Percentiles rank a stretch among this genome's conserved stretches.
Conservation (phyloP, 2,329 filamentous ascomycete genomes). For the Chaetomium strumarium region DNA sequence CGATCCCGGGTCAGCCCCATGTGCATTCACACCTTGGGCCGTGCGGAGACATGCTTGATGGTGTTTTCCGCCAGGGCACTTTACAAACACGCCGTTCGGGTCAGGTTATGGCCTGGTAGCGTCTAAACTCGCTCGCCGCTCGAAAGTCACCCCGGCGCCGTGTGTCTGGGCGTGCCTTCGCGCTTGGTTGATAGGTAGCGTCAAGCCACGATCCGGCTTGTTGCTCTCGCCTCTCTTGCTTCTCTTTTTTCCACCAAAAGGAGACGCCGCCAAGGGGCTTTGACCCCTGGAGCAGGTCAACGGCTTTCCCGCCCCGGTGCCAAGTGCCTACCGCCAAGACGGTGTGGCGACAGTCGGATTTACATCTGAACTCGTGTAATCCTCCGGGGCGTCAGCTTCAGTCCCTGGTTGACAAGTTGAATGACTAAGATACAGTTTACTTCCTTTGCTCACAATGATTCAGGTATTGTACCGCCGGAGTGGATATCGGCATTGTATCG, state of each 20-base stretch:
- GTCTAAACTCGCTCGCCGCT: too few species aligned
- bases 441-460: too few species aligned
- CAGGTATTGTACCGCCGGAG: too few species aligned
- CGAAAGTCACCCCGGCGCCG: background rate
- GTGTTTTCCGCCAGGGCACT: background rate
- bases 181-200: constrained; percentile 1
- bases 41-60: constrained; percentile 13
- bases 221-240: background rate
- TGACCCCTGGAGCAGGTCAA: constrained; percentile 7
- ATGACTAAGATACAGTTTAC: too few species aligned
- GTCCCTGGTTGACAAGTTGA: too few species aligned
- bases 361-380: background rate
- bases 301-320: constrained; percentile 5
- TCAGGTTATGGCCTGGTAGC: too few species aligned
- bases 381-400: background rate
- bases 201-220: background rate
- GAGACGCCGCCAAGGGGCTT: constrained; percentile 2
- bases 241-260: constrained; percentile 20
- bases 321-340: constrained; percentile 10
- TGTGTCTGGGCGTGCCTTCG: background rate
- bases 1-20: constrained; percentile 13
- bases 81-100: background rate
- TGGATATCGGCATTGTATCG: too few species aligned
- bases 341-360: background rate
- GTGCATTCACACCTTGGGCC: constrained; percentile 5